A percentile compares a stretch with the other conserved stretches of the same genome.
Conservation (phyloP, 2,329 filamentous ascomycete species). For the Passalora sequoiae region DNA sequence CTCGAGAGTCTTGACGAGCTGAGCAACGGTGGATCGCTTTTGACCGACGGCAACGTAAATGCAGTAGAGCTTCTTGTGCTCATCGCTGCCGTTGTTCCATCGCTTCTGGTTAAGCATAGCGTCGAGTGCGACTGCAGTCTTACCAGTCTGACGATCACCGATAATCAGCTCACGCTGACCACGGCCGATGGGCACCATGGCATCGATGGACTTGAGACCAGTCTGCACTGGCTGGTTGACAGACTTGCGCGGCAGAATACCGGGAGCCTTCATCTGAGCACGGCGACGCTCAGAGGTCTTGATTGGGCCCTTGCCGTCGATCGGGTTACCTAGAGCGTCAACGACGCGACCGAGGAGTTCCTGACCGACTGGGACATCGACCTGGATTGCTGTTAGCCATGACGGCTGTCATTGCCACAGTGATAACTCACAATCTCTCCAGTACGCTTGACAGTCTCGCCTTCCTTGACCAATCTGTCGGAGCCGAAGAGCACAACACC, state of each 20-base stretch:
- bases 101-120: slow-evolving; percentile 99
- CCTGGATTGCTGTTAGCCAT: slow-evolving; percentile 49
- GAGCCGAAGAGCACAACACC: slow-evolving; percentile 99
- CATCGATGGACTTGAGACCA: slow-evolving; percentile 97
- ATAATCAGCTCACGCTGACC: slow-evolving; percentile 99
- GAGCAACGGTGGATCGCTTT: slow-evolving; percentile 98
- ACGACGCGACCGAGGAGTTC: slow-evolving; percentile 97
- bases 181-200: slow-evolving; percentile 99
- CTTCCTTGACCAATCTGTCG: slow-evolving; percentile 99
- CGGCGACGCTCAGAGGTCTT: slow-evolving; percentile 87
- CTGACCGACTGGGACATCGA: slow-evolving; percentile 89
- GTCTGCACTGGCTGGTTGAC: slow-evolving; percentile 99
- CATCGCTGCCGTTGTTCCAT: slow-evolving; percentile 83
- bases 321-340: slow-evolving; percentile 97
- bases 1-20: slow-evolving; percentile 99
- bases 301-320: slow-evolving; percentile 97
- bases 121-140: slow-evolving; percentile 97
- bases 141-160: slow-evolving; percentile 99
- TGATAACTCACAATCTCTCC: slow-evolving; percentile 82
- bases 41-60: slow-evolving; percentile 98
- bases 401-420: neutral
- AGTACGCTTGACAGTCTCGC: slow-evolving; percentile 99
- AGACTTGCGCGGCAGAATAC: slow-evolving; percentile 93
- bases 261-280: slow-evolving; percentile 98
- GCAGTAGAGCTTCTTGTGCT: slow-evolving; percentile 99